Percentiles rank a stretch among this genome's conserved stretches.
Conservation (phyloP, 306 rosid genomes). For the Castanea sativa region DNA sequence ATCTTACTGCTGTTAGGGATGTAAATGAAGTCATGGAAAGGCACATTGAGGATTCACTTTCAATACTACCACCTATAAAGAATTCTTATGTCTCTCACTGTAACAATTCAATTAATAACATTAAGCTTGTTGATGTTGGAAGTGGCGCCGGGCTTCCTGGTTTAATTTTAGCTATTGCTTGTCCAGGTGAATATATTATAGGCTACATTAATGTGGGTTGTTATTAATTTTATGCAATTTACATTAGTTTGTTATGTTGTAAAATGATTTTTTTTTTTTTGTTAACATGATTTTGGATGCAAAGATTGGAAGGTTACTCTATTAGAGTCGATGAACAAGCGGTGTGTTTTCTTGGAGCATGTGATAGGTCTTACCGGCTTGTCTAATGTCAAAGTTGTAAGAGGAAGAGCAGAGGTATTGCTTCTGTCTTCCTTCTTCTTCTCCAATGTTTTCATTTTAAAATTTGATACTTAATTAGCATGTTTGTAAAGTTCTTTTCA, state of each 20-base stretch:
- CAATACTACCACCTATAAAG: constrained; percentile 62
- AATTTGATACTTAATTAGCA: background rate
- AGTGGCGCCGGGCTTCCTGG: constrained; percentile 95
- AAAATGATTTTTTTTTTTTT: constrained; percentile 2
- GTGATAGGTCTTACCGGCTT: constrained; percentile 56
- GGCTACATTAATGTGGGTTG: background rate
- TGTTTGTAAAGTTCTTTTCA: background rate
- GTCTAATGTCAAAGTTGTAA: constrained; percentile 65
- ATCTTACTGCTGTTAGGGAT: constrained; percentile 75
- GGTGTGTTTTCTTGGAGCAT: constrained; percentile 86
- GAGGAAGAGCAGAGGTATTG: constrained; percentile 95
- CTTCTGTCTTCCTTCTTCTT: background rate
- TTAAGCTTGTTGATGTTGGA: constrained; percentile 78
- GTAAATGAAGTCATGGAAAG: constrained; percentile 77
- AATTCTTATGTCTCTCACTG: constrained; percentile 43
- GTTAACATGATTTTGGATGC: constrained; percentile 17
- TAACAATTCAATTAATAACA: constrained; percentile 19
- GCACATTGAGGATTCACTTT: constrained; percentile 87
- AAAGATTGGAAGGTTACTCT: constrained; percentile 81
- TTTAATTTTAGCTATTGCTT: constrained; percentile 76
- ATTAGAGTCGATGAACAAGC: constrained; percentile 81
- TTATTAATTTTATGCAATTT: background rate
- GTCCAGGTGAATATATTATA: constrained; percentile 56
- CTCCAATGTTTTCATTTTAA: background rate
- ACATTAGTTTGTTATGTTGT: background rate